A percentile compares a stretch with the other conserved stretches of the same genome.
Evolutionary conservation across 2,329 filamentous ascomycete species (phyloP).

Genomic region (Xylariaceae sp.): DNA sequence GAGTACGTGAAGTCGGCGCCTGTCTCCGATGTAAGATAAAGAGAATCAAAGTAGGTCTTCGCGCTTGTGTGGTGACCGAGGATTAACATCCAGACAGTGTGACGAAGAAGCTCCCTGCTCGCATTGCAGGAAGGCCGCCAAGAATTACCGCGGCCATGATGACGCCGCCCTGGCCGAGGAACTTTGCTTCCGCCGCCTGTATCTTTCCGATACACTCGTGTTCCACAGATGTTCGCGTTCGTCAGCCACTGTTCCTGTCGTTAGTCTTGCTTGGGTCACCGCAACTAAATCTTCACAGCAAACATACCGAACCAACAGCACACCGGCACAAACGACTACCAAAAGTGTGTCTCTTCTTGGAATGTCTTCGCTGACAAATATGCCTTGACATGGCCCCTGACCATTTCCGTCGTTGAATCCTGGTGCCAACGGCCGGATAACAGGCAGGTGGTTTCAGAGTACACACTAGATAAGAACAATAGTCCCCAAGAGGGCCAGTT

Average conservation of each 20-base stretch:
- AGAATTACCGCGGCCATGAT: constrained; percentile 5
- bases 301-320: too few relatives aligned
- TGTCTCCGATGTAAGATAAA: constrained; percentile 41
- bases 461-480: constrained; percentile 5
- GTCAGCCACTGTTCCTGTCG: too few relatives aligned
- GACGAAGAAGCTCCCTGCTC: constrained; percentile 30
- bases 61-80: too few relatives aligned
- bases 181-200: constrained; percentile 17
- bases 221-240: too few relatives aligned
- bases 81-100: constrained; percentile 21
- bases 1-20: constrained; percentile 40
- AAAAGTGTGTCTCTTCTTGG: constrained; percentile 1
- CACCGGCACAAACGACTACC: not conserved
- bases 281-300: too few relatives aligned
- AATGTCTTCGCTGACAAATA: constrained; percentile 13
- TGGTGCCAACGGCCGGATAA: constrained; percentile 7
- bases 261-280: too few relatives aligned
- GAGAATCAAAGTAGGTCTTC: constrained; percentile 38
- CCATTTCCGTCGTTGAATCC: constrained; percentile 10
- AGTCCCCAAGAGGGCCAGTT: constrained; percentile 6
- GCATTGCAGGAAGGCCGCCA: constrained; percentile 17
- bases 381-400: constrained; percentile 8
- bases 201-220: too few relatives aligned
- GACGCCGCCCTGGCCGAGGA: constrained; percentile 15
- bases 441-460: constrained; percentile 2